A percentile compares a stretch with the other conserved stretches of the same genome.
Evolutionary conservation across 129 eudicot genomes (phyloP).

Genomic region (Glebionis coronaria): DNA sequence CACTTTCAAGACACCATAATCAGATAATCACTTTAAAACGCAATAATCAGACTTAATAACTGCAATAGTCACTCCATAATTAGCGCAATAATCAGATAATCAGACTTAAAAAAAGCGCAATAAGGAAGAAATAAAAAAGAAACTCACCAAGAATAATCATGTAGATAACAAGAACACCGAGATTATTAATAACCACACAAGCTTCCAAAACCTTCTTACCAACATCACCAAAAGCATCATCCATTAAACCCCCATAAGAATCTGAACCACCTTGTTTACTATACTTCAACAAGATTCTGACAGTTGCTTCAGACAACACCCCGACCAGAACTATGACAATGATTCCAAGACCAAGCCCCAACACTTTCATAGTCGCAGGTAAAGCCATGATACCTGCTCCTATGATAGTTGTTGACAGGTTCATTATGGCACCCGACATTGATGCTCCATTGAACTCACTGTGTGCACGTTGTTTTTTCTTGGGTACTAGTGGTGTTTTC

Average conservation of each 20-base stretch:
- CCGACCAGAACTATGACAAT: slow-evolving; percentile 51
- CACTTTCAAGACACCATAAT: too few species aligned
- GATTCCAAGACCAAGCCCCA: slow-evolving; percentile 70
- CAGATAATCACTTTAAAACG: too few species aligned
- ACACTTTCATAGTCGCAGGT: slow-evolving; percentile 81
- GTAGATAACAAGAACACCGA: slow-evolving; percentile 72
- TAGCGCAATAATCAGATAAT: too few species aligned
- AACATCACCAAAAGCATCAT: slow-evolving; percentile 60
- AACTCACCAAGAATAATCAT: slow-evolving; percentile 78
- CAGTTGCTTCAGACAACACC: slow-evolving; percentile 48
- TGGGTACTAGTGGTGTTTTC: slow-evolving; percentile 43
- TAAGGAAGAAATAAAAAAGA: background rate
- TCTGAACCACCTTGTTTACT: slow-evolving; percentile 33
- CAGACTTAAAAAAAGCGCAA: too few species aligned
- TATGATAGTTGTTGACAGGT: slow-evolving; percentile 83
- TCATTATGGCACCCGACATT: slow-evolving; percentile 65
- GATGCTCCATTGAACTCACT: slow-evolving; percentile 69
- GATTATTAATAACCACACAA: slow-evolving; percentile 59
- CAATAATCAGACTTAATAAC: too few species aligned
- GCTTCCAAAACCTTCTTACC: slow-evolving; percentile 51
- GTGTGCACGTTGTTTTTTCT: slow-evolving; percentile 32
- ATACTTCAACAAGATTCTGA: slow-evolving; percentile 47
- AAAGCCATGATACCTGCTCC: slow-evolving; percentile 96
- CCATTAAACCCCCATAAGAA: slow-evolving; percentile 70
- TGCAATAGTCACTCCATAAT: too few species aligned